Percentiles rank a stretch among this genome's conserved stretches.
Evolutionary conservation across 768 basidiomycete species (phyloP).

Genomic region (Calocybe indica): DNA sequence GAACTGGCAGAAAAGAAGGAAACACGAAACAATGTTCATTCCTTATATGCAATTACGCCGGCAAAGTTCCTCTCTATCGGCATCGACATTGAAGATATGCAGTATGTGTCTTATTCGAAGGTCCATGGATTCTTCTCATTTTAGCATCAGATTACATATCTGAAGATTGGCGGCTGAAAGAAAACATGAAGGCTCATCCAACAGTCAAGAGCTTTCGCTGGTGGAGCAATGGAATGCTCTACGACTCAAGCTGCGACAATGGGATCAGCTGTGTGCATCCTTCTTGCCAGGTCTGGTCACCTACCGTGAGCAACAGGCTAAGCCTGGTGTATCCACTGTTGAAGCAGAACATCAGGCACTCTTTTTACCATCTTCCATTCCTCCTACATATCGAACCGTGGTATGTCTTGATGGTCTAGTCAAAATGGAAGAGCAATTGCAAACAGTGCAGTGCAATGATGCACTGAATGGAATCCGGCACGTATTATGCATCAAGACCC

Average conservation of each 20-base stretch:
- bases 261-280: conserved; percentile 8
- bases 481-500: conserved; percentile 13
- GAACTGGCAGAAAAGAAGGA: not conserved
- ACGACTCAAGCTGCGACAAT: conserved; percentile 3
- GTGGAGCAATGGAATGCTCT: conserved; percentile 9
- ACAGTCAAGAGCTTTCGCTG: conserved; percentile 3
- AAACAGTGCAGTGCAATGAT: conserved; percentile 14
- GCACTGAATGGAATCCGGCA: conserved; percentile 12
- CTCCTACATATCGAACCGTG: not conserved
- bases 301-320: not conserved
- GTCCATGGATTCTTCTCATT: not conserved
- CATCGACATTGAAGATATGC: conserved; percentile 11
- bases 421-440: conserved; percentile 13
- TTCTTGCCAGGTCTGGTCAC: conserved; percentile 14
- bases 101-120: conserved; percentile 8
- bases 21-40: not conserved
- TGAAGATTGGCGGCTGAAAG: not conserved
- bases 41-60: conserved; percentile 8
- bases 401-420: conserved; percentile 5
- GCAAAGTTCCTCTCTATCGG: conserved; percentile 8
- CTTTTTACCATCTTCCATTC: conserved; percentile 11
- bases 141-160: not conserved
- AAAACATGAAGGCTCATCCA: too few species aligned
- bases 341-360: conserved; percentile 9
- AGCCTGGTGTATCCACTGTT: not conserved